phyloP scores from a whole-genome alignment of 345 rosid genomes.

The Raphanus raphanistrum region DNA sequence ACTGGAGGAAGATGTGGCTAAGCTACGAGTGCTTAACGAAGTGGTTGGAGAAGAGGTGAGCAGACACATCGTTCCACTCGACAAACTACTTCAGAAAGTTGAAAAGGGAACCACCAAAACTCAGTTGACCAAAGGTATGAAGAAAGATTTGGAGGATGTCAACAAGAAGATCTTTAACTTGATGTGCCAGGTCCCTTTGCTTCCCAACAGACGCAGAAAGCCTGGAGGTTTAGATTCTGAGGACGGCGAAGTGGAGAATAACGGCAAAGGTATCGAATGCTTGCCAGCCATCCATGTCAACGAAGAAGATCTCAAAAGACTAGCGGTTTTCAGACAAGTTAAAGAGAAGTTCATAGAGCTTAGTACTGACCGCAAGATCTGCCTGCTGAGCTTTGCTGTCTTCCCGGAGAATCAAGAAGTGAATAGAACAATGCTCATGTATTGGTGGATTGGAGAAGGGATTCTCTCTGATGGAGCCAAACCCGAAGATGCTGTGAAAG shows the following conservation, averaged over 20 bases:
- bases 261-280: slow-evolving; percentile 14
- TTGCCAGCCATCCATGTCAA: slow-evolving; percentile 24
- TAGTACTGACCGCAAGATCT: not conserved
- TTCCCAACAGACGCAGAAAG: slow-evolving; percentile 24
- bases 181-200: slow-evolving; percentile 37
- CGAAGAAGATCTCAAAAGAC: not conserved
- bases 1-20: not conserved
- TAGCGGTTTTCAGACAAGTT: slow-evolving; percentile 10
- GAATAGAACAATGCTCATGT: slow-evolving; percentile 46
- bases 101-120: not conserved
- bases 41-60: not conserved
- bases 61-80: not conserved
- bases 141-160: slow-evolving; percentile 29
- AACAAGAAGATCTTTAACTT: slow-evolving; percentile 41
- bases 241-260: not conserved
- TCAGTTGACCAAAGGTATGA: slow-evolving; percentile 20
- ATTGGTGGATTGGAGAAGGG: slow-evolving; percentile 64
- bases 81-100: not conserved
- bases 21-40: not conserved
- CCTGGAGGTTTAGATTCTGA: not conserved
- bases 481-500: slow-evolving; percentile 19
- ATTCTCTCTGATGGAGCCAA: not conserved
- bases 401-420: slow-evolving; percentile 53
- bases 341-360: slow-evolving; percentile 4
- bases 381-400: slow-evolving; percentile 46